Evolutionary conservation across 257 asterid genomes (phyloP).

Genomic region (Solanum phureja): DNA sequence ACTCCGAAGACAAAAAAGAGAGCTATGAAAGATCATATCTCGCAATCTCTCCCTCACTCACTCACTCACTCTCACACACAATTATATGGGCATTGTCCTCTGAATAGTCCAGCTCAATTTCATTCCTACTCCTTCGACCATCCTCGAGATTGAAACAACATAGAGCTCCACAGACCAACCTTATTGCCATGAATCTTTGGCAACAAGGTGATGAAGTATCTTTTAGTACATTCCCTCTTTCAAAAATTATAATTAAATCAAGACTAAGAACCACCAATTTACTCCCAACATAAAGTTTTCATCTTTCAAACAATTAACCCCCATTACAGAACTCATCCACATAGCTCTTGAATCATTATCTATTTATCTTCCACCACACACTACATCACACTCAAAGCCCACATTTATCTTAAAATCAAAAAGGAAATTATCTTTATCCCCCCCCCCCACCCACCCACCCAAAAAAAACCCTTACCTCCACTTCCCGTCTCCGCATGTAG

Average conservation of each 20-base stretch:
- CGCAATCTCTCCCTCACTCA: fast-evolving
- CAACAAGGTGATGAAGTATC: not conserved
- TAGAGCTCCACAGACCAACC: not conserved
- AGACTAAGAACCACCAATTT: not conserved
- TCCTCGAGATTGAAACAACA: not conserved
- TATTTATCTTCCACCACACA: not conserved
- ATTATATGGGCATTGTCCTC: not conserved
- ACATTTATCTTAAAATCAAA: not conserved
- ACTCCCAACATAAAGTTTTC: not conserved
- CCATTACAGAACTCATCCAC: not conserved
- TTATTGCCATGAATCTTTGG: not conserved
- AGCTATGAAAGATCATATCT: not conserved
- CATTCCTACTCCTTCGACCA: not conserved
- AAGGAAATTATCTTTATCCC: not conserved
- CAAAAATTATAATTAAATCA: not conserved
- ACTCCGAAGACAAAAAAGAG: not conserved
- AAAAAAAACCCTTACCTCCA: not conserved
- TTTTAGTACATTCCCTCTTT: not conserved
- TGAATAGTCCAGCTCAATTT: not conserved
- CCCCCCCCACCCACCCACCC: not conserved
- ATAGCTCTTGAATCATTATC: not conserved
- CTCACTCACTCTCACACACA: not conserved
- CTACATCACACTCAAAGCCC: not conserved
- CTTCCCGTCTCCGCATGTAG: not conserved
- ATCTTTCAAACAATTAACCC: not conserved